Percentiles rank a stretch among this genome's conserved stretches.
Conservation (phyloP, 106 monocot species). For the Triglochin maritima region DNA sequence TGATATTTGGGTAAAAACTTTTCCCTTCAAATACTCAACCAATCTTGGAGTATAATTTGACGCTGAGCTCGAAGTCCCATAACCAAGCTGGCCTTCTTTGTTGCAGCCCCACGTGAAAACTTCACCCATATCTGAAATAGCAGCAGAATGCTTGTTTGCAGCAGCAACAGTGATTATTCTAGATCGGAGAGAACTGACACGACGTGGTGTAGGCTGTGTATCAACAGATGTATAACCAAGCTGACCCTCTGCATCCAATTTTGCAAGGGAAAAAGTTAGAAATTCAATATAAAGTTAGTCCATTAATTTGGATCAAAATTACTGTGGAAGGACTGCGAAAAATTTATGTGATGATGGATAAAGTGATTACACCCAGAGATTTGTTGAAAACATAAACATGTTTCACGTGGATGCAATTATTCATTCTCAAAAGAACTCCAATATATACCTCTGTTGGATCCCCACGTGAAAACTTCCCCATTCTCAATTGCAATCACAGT, state of each 20-base stretch:
- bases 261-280: neutral
- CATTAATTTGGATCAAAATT: too few relatives aligned
- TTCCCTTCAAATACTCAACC: constrained; percentile 96
- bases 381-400: too few relatives aligned
- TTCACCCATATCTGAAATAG: constrained; percentile 82
- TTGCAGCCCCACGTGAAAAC: constrained; percentile 98
- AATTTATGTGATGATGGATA: neutral
- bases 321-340: neutral
- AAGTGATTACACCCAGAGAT: neutral
- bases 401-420: neutral
- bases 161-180: constrained; percentile 80
- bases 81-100: constrained; percentile 98
- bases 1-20: constrained; percentile 58
- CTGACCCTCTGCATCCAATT: constrained; percentile 70
- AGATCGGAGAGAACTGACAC: constrained; percentile 64
- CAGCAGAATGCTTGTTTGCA: constrained; percentile 92
- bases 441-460: constrained; percentile 87
- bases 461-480: constrained; percentile 97
- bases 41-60: constrained; percentile 85
- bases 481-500: constrained; percentile 84
- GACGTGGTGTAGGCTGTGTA: constrained; percentile 79
- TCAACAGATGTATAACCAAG: constrained; percentile 97
- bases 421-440: neutral
- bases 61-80: constrained; percentile 96
- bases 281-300: too few relatives aligned